Percentiles rank a stretch among this genome's conserved stretches.
Conservation (phyloP, 352 stramenopile species). For the Stephanocyclus meneghinianus region DNA sequence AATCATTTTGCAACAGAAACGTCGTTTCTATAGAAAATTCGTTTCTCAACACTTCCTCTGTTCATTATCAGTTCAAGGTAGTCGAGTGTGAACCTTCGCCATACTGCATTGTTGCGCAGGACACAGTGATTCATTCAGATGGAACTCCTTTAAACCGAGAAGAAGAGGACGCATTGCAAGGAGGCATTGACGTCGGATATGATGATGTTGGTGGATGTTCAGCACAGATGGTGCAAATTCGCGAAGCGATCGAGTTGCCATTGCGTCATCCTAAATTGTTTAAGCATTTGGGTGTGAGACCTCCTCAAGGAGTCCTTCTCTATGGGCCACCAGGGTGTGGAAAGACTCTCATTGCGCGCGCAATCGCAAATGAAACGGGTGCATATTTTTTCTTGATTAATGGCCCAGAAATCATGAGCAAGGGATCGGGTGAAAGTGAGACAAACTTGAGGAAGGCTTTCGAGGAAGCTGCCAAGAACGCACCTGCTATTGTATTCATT, state of each 20-base stretch:
- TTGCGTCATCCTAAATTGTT: conserved; percentile 87
- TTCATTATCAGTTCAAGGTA: conserved; percentile 85
- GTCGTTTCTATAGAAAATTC: background rate
- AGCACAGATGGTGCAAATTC: conserved; percentile 88
- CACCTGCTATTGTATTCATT: conserved; percentile 92
- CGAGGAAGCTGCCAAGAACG: conserved; percentile 90
- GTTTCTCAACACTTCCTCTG: background rate
- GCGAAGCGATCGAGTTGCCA: conserved; percentile 92
- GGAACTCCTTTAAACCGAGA: conserved; percentile 93
- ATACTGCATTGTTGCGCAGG: conserved; percentile 94
- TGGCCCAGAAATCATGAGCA: conserved; percentile 79
- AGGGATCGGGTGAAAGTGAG: conserved; percentile 65
- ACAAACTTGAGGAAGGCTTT: conserved; percentile 85
- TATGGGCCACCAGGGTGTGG: conserved; percentile 89
- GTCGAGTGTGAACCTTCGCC: conserved; percentile 93
- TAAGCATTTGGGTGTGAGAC: conserved; percentile 86
- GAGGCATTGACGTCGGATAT: conserved; percentile 92
- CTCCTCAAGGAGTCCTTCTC: conserved; percentile 90
- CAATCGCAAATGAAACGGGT: conserved; percentile 81
- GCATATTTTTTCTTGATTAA: conserved; percentile 81
- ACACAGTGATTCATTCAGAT: conserved; percentile 98
- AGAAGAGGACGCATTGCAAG: conserved; percentile 91
- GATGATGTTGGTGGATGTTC: conserved; percentile 85
- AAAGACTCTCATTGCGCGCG: conserved; percentile 83
- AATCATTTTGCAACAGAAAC: background rate